A percentile compares a stretch with the other conserved stretches of the same genome.
phyloP scores from a whole-genome alignment of 495 filamentous ascomycete species.

The Saxispiralis lemnorum region DNA sequence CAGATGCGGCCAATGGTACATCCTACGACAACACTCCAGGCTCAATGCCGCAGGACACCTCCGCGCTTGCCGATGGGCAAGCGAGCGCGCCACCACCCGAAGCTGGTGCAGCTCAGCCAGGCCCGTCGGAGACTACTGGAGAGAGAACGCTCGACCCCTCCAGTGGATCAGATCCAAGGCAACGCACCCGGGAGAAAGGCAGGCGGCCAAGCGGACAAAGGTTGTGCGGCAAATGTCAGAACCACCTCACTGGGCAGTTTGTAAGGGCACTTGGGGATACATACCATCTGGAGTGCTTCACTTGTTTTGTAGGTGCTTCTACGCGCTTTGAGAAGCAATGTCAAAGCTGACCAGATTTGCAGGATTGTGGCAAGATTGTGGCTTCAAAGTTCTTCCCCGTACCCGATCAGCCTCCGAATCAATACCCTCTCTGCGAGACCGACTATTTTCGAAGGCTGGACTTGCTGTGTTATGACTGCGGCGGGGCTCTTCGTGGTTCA shows the following conservation, averaged over 20 bases:
- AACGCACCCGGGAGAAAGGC: slow-evolving; percentile 2
- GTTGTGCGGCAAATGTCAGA: slow-evolving; percentile 75
- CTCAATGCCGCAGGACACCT: background rate
- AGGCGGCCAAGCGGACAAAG: slow-evolving; percentile 23
- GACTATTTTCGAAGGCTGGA: slow-evolving; percentile 93
- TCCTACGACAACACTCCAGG: slow-evolving; percentile 5
- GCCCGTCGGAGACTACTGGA: background rate
- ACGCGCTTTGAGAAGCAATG: slow-evolving; percentile 3
- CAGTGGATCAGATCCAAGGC: background rate
- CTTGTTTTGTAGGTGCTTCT: slow-evolving; percentile 57
- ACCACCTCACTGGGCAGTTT: slow-evolving; percentile 80
- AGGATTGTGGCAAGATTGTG: slow-evolving; percentile 94
- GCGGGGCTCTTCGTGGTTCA: slow-evolving; percentile 82
- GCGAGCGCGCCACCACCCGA: background rate
- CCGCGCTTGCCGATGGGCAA: background rate
- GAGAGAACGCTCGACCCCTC: background rate
- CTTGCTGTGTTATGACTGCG: slow-evolving; percentile 79
- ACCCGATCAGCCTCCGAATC: slow-evolving; percentile 69
- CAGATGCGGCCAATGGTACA: slow-evolving; percentile 3
- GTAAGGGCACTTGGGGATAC: slow-evolving; percentile 82
- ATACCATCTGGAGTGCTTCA: slow-evolving; percentile 95
- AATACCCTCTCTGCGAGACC: slow-evolving; percentile 92
- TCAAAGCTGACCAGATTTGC: slow-evolving; percentile 1
- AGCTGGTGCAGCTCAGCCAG: background rate
- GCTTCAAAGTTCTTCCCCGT: slow-evolving; percentile 97